phyloP scores from a whole-genome alignment of 805 yeast genomes.

The Clavispora phyllophila region DNA sequence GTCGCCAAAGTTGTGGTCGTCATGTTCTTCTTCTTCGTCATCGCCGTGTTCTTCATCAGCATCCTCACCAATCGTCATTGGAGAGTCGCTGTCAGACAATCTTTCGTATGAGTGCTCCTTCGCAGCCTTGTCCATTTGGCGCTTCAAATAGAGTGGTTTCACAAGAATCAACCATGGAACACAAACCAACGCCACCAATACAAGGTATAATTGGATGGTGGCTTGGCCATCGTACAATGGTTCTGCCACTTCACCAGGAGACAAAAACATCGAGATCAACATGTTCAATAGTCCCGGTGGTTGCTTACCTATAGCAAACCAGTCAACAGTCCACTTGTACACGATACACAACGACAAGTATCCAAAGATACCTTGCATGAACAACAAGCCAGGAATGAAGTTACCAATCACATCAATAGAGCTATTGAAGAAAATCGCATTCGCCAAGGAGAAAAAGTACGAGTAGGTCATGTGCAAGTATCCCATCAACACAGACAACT shows the following conservation, averaged over 20 bases:
- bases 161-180: slow-evolving; percentile 55
- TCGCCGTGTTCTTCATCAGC: slow-evolving; percentile 53
- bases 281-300: slow-evolving; percentile 73
- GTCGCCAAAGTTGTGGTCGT: slow-evolving; percentile 23
- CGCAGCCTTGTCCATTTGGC: slow-evolving; percentile 48
- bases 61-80: slow-evolving; percentile 2
- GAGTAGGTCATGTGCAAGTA: slow-evolving; percentile 72
- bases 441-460: slow-evolving; percentile 60
- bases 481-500: slow-evolving; percentile 70
- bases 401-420: slow-evolving; percentile 64
- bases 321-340: slow-evolving; percentile 71
- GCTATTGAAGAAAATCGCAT: slow-evolving; percentile 50
- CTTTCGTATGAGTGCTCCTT: slow-evolving; percentile 49
- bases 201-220: slow-evolving; percentile 51
- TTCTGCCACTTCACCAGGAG: slow-evolving; percentile 67
- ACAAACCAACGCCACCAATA: slow-evolving; percentile 58
- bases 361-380: slow-evolving; percentile 75
- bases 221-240: slow-evolving; percentile 63
- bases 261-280: slow-evolving; percentile 69
- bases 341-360: slow-evolving; percentile 61
- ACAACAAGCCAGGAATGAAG: slow-evolving; percentile 66
- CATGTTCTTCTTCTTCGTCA: slow-evolving; percentile 43
- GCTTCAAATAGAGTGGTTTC: slow-evolving; percentile 50
- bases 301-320: slow-evolving; percentile 55
- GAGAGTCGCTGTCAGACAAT: slow-evolving; percentile 22